These are phyloP conservation scores for Pistacia atlantica DNA, from an alignment of 345 rosid species.

Conservation along the genomic window DNA sequence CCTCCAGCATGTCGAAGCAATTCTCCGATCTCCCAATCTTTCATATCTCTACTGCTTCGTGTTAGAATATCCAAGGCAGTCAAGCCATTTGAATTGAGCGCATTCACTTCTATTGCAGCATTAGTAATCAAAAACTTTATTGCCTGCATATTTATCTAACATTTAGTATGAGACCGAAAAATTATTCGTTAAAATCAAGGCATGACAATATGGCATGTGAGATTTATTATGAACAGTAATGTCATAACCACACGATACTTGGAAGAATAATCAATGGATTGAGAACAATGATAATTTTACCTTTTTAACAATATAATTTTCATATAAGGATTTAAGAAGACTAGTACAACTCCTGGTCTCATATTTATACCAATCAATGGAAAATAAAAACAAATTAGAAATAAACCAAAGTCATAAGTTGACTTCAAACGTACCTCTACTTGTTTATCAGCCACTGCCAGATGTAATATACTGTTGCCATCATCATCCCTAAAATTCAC, in stretches of 20 bases:
- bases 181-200: background rate
- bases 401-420: too few species aligned
- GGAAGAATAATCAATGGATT: too few species aligned
- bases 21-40: constrained; percentile 27
- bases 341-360: too few species aligned
- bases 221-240: too few species aligned
- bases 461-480: constrained; percentile 30
- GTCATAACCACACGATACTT: too few species aligned
- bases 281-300: too few species aligned
- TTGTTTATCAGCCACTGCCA: constrained; percentile 22
- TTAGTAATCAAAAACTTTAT: constrained; percentile 16
- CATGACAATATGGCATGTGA: background rate
- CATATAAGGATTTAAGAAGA: too few species aligned
- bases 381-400: too few species aligned
- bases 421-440: constrained; percentile 25
- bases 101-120: constrained; percentile 18
- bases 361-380: too few species aligned
- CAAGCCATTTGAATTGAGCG: constrained; percentile 26
- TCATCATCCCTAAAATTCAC: constrained; percentile 24
- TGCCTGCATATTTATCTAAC: constrained; percentile 8
- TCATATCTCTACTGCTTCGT: constrained; percentile 18
- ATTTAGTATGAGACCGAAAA: background rate
- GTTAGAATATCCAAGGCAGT: constrained; percentile 24
- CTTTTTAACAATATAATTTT: too few species aligned
- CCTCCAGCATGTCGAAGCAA: constrained; percentile 19